Evolutionary conservation across 2,329 filamentous ascomycete species (phyloP).

Genomic region (Fusarium paranaense): DNA sequence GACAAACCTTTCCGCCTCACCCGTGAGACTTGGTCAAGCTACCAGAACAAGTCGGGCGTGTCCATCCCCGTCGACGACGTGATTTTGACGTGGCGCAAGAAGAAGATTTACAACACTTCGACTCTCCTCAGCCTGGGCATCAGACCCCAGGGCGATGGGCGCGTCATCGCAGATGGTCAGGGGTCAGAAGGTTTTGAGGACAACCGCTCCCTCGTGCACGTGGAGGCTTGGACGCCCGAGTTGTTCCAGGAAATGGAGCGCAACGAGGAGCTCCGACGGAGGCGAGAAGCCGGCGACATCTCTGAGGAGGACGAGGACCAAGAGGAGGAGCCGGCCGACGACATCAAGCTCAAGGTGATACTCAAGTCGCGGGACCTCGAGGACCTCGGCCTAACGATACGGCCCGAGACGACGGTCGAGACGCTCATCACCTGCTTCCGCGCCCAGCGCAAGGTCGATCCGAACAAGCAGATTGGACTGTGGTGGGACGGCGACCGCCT

Average conservation of each 20-base stretch:
- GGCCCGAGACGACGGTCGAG: slow-evolving; percentile 67
- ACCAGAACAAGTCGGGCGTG: slow-evolving; percentile 61
- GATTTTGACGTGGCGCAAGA: slow-evolving; percentile 83
- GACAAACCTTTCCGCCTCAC: slow-evolving; percentile 76
- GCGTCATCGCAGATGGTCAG: slow-evolving; percentile 52
- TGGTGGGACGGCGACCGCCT: slow-evolving; percentile 82
- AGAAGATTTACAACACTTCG: slow-evolving; percentile 79
- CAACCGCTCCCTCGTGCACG: slow-evolving; percentile 78
- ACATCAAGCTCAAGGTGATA: slow-evolving; percentile 60
- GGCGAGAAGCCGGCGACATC: slow-evolving; percentile 55
- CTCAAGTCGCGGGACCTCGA: slow-evolving; percentile 65
- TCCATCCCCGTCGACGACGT: slow-evolving; percentile 60
- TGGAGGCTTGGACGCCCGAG: slow-evolving; percentile 82
- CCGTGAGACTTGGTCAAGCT: slow-evolving; percentile 75
- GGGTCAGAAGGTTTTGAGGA: slow-evolving; percentile 69
- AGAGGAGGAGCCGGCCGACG: slow-evolving; percentile 41
- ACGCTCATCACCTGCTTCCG: slow-evolving; percentile 74
- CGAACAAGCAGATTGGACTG: slow-evolving; percentile 68
- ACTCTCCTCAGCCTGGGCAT: slow-evolving; percentile 78
- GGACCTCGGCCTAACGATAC: slow-evolving; percentile 63
- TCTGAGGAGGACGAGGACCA: slow-evolving; percentile 48
- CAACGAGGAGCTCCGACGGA: slow-evolving; percentile 61
- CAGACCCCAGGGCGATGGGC: slow-evolving; percentile 54
- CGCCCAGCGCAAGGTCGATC: slow-evolving; percentile 61
- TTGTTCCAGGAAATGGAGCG: slow-evolving; percentile 63